Evolutionary conservation across 2,329 filamentous ascomycete species (phyloP), one percentile per base, ranked within the genome.

Genomic region (Cordyceps cicadae): DNA sequence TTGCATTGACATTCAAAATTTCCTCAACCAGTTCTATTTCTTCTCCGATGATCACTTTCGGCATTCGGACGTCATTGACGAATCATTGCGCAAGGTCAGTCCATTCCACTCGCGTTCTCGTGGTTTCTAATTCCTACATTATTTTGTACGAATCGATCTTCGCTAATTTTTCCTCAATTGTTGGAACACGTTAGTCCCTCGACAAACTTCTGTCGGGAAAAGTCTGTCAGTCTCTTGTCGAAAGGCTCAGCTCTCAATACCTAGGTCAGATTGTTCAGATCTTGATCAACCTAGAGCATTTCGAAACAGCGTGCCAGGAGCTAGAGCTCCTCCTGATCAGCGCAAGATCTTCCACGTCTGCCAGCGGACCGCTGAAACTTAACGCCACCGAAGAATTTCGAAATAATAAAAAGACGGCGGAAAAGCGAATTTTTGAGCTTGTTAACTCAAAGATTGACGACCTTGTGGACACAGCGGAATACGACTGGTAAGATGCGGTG

Each of bases 381-480:
- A 83, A 82, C 29, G 94, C 95, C 0, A 97, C 94, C 0, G 88
- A 91, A 65, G 84, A 90, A 62, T 99, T 99, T 73, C 83, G 86
- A 46, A 87, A 83, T 68, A 92, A 96, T 70, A 97, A 97, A 76
- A 97, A 97, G 76, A 92, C 89, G 1, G 94, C 94, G 0, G 93
- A 97, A 71, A 96, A 97, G 75, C 88, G 95, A 39, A 97, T 99
- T 62, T 99, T 99, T 70, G 95, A 99, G 75, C 83, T 99, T 0
- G 94, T 99, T 64, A 97, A 99, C 76, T 95, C 90, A 61, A 99
- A 99, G 77, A 97, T 99, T 67, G 93, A 97, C 70, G 94, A 99
- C 71, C 82, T 99, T 12, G 89, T 99, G 59, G 93, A 97, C 68
- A 97, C 92, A 0, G 93, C 94, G 37, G 94, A 99, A 74, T 99